Evolutionary conservation across 2,329 filamentous ascomycete genomes (phyloP).

Genomic region (Pseudogymnoascus sp.): DNA sequence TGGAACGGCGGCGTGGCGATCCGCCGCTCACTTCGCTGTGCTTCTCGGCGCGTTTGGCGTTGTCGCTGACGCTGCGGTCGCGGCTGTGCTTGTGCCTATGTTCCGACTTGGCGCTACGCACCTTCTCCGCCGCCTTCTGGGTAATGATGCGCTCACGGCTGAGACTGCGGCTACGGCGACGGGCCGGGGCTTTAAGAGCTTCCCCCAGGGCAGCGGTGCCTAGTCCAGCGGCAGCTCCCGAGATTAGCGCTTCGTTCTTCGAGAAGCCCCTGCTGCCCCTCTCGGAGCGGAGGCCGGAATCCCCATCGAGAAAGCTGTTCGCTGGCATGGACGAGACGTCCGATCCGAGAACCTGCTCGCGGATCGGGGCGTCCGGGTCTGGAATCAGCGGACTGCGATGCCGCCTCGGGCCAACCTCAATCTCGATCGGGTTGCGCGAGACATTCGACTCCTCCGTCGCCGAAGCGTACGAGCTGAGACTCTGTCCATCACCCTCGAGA

Average conservation of each 20-base stretch:
- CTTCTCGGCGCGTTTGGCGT: conserved; percentile 25
- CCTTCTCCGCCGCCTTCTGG: conserved; percentile 61
- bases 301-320: conserved; percentile 56
- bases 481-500: conserved; percentile 52
- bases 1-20: conserved; percentile 39
- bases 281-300: conserved; percentile 30
- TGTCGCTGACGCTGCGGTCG: conserved; percentile 37
- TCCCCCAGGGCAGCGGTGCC: conserved; percentile 31
- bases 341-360: conserved; percentile 58
- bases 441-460: conserved; percentile 73
- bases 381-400: conserved; percentile 59
- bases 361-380: conserved; percentile 32
- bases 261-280: conserved; percentile 27
- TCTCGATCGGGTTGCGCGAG: conserved; percentile 69
- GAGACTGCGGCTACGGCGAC: conserved; percentile 52
- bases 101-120: conserved; percentile 43
- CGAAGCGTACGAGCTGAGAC: conserved; percentile 67
- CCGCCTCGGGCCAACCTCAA: conserved; percentile 64
- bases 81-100: conserved; percentile 37
- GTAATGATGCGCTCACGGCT: conserved; percentile 57
- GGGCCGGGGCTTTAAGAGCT: conserved; percentile 50
- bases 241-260: conserved; percentile 22
- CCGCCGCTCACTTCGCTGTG: conserved; percentile 36
- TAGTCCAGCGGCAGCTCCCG: conserved; percentile 34
- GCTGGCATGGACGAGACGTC: conserved; percentile 79